Evolutionary conservation across 1,284 basidiomycete species (phyloP).

Genomic region (Boletus calvinii): DNA sequence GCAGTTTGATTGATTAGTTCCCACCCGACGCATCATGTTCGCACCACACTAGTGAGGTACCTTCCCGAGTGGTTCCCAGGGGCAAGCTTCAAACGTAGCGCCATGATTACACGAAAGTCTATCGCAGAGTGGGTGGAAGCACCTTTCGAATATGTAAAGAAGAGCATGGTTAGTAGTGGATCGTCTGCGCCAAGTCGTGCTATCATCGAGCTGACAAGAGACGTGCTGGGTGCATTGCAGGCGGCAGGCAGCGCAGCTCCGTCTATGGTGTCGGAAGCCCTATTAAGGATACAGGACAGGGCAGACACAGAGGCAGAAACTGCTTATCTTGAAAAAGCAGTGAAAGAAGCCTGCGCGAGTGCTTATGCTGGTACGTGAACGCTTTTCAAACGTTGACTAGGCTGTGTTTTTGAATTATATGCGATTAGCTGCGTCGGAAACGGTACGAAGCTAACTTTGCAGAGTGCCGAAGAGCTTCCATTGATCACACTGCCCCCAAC

Average conservation of each 20-base stretch:
- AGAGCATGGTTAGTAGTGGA: conserved; percentile 20
- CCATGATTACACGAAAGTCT: conserved; percentile 2
- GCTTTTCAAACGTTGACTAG: background rate
- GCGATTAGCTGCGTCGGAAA: conserved; percentile 21
- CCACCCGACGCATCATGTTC: background rate
- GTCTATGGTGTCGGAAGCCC: conserved; percentile 26
- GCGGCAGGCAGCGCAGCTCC: conserved; percentile 21
- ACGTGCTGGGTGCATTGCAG: conserved; percentile 4
- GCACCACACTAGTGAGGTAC: conserved; percentile 12
- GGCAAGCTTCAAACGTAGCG: conserved; percentile 19
- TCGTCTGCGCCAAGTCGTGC: background rate
- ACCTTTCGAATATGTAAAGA: conserved; percentile 26
- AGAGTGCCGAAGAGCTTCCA: background rate
- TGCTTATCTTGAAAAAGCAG: conserved; percentile 16
- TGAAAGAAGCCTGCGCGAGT: conserved; percentile 25
- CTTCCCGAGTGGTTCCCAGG: conserved; percentile 29
- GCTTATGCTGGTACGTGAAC: conserved; percentile 17
- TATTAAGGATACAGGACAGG: conserved; percentile 12
- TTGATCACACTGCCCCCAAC: conserved; percentile 11
- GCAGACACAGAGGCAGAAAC: conserved; percentile 9
- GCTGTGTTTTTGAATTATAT: conserved; percentile 12
- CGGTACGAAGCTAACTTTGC: conserved; percentile 16
- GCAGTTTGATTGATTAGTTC: background rate
- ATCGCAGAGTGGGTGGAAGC: conserved; percentile 16
- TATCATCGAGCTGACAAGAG: conserved; percentile 1